Base-by-base conservation (phyloP, 345 rosid species). In the Cardamine occulta region DNA sequence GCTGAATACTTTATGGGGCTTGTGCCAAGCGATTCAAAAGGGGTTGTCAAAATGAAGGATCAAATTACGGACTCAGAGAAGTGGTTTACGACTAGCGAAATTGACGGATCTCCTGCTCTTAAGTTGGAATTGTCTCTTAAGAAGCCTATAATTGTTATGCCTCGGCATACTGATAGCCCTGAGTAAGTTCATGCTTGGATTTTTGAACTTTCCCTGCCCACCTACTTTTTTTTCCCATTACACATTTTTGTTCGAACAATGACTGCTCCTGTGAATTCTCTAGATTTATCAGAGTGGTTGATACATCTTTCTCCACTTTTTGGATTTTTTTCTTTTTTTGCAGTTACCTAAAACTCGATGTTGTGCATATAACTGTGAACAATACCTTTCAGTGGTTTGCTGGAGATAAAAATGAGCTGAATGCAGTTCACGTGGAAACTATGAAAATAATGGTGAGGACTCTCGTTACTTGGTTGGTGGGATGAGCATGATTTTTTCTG, bases 261-360 rank as follows among this genome's bases (percentile, higher is more conserved):
- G 32, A 48, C 51, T 39, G 76, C 61, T 56, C 63, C 13, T 61
- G 44, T 39, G 47, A 39, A 71, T 51, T 66, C 55, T 37, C 49
- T 26, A 40, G 19, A 58, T 47, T 64, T 52, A 29, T 59, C 70
- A 24, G 11, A 51, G 19, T 65, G 40, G 63, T 32, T 63, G 58
- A 47, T 55, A 18, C 60, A 55, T 60, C 39, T 48, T 69, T 13
- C 66, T 48, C 67, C 64, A 37, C 53, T 44, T 21, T 76, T 74
- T 77, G 68, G 49, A 52, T 57, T 59, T 66, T 66, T 72, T 71
- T 39, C 68, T 51, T 63, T 67, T 21, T 62, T 78, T 71, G 60
- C 89, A 94, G 99, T 85, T 95, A 86, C 80, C 73, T 95, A 91
- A 90, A 92, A 85, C 97, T 95, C 58, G 99, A 95, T 83, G 91